Percentiles rank a stretch among this genome's conserved stretches.
Conservation (phyloP, 495 filamentous ascomycete genomes). For the Choiromyces venosus region DNA sequence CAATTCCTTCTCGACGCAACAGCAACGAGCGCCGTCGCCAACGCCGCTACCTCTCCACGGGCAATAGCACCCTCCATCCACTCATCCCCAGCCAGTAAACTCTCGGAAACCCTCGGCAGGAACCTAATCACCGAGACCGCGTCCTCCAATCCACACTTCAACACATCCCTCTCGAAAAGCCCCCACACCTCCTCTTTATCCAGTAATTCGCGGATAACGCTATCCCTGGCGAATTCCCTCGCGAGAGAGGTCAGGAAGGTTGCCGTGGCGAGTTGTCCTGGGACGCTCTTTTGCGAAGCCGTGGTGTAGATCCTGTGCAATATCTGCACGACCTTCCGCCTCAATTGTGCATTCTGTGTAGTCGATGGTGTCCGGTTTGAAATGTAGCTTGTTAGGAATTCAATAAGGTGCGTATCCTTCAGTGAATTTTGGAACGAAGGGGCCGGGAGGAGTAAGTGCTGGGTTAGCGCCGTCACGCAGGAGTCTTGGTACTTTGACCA, state of each 20-base stretch:
- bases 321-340: slow-evolving; percentile 16
- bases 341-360: slow-evolving; percentile 6
- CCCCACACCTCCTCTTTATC: slow-evolving; percentile 19
- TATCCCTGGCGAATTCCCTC: background rate
- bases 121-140: slow-evolving; percentile 15
- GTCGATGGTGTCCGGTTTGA: slow-evolving; percentile 3
- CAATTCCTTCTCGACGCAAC: slow-evolving; percentile 32
- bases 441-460: slow-evolving; percentile 26
- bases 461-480: slow-evolving; percentile 21
- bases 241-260: slow-evolving; percentile 25
- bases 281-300: slow-evolving; percentile 6
- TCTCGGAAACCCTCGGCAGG: slow-evolving; percentile 21
- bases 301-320: slow-evolving; percentile 26
- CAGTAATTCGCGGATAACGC: slow-evolving; percentile 4
- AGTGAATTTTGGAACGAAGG: slow-evolving; percentile 17
- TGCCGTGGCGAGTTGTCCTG: slow-evolving; percentile 6
- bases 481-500: slow-evolving; percentile 13
- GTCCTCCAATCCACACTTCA: slow-evolving; percentile 7
- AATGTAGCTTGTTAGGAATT: slow-evolving; percentile 30
- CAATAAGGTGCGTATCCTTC: slow-evolving; percentile 4
- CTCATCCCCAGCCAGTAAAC: slow-evolving; percentile 40
- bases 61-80: slow-evolving; percentile 31
- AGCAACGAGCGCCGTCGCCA: slow-evolving; percentile 20
- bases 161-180: slow-evolving; percentile 17
- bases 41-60: slow-evolving; percentile 13